Conservation (phyloP, 1,139 yeast genomes). For the Magnusiomyces magnusii region DNA sequence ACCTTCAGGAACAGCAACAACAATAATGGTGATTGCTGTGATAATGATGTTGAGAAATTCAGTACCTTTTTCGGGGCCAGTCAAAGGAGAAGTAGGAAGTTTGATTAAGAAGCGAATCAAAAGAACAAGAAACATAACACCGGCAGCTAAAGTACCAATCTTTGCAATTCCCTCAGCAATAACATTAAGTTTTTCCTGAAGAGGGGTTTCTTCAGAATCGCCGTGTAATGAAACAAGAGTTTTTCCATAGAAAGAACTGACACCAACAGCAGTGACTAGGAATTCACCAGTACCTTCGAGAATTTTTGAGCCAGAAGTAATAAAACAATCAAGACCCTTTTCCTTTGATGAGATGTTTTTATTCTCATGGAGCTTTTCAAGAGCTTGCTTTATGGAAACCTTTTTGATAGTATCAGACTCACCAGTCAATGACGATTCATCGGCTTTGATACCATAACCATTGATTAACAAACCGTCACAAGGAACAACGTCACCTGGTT, state of each 20-base stretch:
- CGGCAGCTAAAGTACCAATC: constrained; percentile 82
- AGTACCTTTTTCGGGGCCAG: constrained; percentile 74
- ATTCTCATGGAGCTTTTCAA: constrained; percentile 23
- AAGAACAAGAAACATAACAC: constrained; percentile 65
- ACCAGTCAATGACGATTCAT: constrained; percentile 90
- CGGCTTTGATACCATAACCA: constrained; percentile 74
- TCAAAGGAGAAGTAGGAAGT: constrained; percentile 44
- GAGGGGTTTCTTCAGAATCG: constrained; percentile 79
- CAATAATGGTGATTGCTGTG: constrained; percentile 85
- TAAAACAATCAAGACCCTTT: constrained; percentile 59
- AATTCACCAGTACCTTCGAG: constrained; percentile 83
- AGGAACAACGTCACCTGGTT: constrained; percentile 93
- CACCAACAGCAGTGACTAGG: constrained; percentile 85
- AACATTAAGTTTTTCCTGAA: constrained; percentile 71
- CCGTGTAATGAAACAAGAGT: constrained; percentile 73
- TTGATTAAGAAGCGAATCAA: constrained; percentile 70
- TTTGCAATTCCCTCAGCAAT: constrained; percentile 93
- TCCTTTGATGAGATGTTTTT: constrained; percentile 21
- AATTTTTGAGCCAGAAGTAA: constrained; percentile 84
- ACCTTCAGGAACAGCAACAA: constrained; percentile 98
- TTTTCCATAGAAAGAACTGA: constrained; percentile 81
- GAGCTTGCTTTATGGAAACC: constrained; percentile 18
- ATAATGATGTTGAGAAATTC: constrained; percentile 78
- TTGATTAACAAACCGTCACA: constrained; percentile 74
- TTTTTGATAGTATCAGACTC: constrained; percentile 80